Conservation (phyloP, 2,329 filamentous ascomycete genomes). For the Taxawa tesnikishii region DNA sequence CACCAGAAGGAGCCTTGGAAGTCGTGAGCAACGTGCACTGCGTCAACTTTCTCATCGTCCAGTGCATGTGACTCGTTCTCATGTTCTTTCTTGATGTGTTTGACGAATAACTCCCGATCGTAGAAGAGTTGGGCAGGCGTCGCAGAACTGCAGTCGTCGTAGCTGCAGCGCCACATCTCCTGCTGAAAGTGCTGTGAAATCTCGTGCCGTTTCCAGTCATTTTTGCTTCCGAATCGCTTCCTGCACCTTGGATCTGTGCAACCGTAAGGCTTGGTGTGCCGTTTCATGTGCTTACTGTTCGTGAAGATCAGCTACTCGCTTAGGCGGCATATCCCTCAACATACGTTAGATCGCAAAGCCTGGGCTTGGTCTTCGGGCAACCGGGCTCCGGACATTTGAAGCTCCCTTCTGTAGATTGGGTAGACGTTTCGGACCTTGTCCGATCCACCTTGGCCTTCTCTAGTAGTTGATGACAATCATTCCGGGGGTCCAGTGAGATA, state of each 20-base stretch:
- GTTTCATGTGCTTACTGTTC: constrained; percentile 67
- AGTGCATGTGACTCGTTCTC: constrained; percentile 28
- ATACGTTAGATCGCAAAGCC: not conserved
- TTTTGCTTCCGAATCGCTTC: constrained; percentile 79
- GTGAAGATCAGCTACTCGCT: not conserved
- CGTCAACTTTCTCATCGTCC: constrained; percentile 35
- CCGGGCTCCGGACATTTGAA: constrained; percentile 1
- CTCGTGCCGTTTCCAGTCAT: constrained; percentile 90
- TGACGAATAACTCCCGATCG: constrained; percentile 45
- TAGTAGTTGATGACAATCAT: too few species aligned
- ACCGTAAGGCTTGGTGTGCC: constrained; percentile 68
- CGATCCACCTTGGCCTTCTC: constrained; percentile 3
- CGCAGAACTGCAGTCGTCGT: constrained; percentile 23
- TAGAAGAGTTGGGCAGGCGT: constrained; percentile 40
- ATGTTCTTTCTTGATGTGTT: constrained; percentile 46
- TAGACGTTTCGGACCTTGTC: constrained; percentile 3
- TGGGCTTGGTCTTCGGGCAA: not conserved
- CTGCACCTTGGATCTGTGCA: constrained; percentile 62
- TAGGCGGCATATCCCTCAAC: not conserved
- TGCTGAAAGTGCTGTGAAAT: constrained; percentile 61
- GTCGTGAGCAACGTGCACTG: constrained; percentile 51
- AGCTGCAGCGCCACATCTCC: constrained; percentile 63
- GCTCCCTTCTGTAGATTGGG: constrained; percentile 1
- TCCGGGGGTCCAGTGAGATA: constrained; percentile 9
- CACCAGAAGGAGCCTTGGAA: constrained; percentile 68